These are phyloP conservation scores for Trichophaea hybrida DNA, from an alignment of 2,329 filamentous ascomycete genomes.

Conservation along the genomic window DNA sequence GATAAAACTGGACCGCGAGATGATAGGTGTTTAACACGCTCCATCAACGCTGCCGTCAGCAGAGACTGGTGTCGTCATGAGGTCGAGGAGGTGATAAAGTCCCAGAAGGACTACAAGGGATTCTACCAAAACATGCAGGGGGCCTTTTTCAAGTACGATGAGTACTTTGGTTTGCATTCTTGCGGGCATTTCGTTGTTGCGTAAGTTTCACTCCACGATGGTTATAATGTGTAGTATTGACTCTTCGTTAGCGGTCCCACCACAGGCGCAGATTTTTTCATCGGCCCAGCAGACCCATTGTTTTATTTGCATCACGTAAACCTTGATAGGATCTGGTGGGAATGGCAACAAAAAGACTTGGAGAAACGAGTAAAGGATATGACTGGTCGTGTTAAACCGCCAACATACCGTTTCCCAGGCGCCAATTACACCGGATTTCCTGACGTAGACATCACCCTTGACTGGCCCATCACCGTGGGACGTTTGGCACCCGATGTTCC, in stretches of 20 bases:
- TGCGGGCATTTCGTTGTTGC: slow-evolving; percentile 1
- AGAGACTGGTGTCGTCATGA: background rate
- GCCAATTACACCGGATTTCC: background rate
- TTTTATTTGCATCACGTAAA: slow-evolving; percentile 24
- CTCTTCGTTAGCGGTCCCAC: background rate
- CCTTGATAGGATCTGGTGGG: slow-evolving; percentile 22
- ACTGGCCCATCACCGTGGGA: slow-evolving; percentile 26
- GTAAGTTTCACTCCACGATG: background rate
- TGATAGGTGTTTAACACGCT: slow-evolving; percentile 1
- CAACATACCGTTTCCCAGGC: background rate
- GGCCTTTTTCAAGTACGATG: background rate
- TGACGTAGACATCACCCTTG: slow-evolving; percentile 12
- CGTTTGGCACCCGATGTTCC: slow-evolving; percentile 28
- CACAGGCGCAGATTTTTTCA: background rate
- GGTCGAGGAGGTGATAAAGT: background rate
- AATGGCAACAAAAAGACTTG: slow-evolving; percentile 28
- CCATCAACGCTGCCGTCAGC: background rate
- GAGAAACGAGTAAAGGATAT: slow-evolving; percentile 29
- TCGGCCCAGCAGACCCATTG: slow-evolving; percentile 16
- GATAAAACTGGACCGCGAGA: slow-evolving; percentile 26
- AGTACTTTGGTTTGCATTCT: slow-evolving; percentile 2
- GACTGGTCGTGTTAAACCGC: slow-evolving; percentile 29
- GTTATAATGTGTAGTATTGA: slow-evolving; percentile 13
- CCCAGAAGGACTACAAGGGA: background rate
- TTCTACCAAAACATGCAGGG: slow-evolving; percentile 2